phyloP scores from a whole-genome alignment of 2,329 filamentous ascomycete species.

The Pseudogymnoascus sp. region DNA sequence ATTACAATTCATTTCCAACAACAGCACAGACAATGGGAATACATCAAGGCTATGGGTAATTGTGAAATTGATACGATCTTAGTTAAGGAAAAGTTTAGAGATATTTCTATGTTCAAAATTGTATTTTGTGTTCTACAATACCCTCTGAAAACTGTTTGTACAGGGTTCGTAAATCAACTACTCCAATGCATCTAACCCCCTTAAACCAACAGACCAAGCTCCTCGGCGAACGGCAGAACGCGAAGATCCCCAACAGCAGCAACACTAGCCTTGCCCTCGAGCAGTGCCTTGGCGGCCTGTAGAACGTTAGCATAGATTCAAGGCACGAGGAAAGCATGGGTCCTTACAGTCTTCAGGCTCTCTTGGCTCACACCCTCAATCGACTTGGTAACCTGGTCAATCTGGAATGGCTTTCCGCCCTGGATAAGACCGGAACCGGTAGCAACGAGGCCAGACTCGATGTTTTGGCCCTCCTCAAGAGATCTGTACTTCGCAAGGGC shows the following conservation, averaged over 20 bases:
- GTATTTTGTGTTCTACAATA: conserved; percentile 27
- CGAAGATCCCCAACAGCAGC: conserved; percentile 87
- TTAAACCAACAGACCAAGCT: conserved; percentile 92
- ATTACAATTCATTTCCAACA: neutral
- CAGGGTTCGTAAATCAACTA: conserved; percentile 18
- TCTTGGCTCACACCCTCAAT: conserved; percentile 76
- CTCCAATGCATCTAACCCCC: conserved; percentile 25
- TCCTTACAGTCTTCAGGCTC: conserved; percentile 74
- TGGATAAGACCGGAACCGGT: conserved; percentile 80
- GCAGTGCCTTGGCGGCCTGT: conserved; percentile 78
- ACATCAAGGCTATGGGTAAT: conserved; percentile 1
- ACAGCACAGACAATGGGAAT: neutral
- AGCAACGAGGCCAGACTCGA: conserved; percentile 68
- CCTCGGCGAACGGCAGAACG: conserved; percentile 84
- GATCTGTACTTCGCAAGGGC: conserved; percentile 90
- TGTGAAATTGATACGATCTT: neutral
- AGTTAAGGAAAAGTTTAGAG: conserved; percentile 8
- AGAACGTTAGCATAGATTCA: conserved; percentile 24
- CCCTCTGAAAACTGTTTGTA: conserved; percentile 31
- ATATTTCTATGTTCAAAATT: conserved; percentile 14
- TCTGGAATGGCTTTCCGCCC: conserved; percentile 74
- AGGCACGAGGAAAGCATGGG: neutral
- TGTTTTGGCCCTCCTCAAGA: conserved; percentile 71
- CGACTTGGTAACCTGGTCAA: conserved; percentile 68
- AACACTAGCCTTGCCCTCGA: conserved; percentile 83